Conservation (phyloP, 352 stramenopile species). For the Globisporangium viniferum region DNA sequence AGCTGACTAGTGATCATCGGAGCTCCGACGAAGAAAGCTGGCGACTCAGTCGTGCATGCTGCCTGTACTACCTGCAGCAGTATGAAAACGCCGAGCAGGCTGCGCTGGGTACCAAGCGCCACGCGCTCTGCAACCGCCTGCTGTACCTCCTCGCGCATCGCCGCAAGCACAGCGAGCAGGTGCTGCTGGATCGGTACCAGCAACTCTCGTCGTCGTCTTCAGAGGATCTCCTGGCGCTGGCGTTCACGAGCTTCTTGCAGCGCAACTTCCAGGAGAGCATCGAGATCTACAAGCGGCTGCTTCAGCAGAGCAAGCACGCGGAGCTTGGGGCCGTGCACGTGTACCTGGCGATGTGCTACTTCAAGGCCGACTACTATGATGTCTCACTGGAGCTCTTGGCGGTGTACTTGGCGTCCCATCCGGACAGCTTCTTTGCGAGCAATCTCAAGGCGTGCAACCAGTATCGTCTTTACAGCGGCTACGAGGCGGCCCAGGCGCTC, state of each 20-base stretch:
- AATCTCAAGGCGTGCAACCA: constrained; percentile 70
- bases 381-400: constrained; percentile 58
- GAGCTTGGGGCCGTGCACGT: constrained; percentile 43
- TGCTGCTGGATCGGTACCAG: constrained; percentile 82
- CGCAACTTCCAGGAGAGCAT: constrained; percentile 62
- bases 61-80: constrained; percentile 46
- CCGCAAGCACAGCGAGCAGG: constrained; percentile 56
- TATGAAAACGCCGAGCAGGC: constrained; percentile 50
- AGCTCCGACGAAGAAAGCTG: constrained; percentile 30
- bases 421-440: constrained; percentile 58
- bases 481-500: constrained; percentile 75
- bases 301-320: constrained; percentile 27
- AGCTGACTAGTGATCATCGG: background rate
- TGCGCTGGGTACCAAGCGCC: constrained; percentile 37
- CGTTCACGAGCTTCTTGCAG: constrained; percentile 39
- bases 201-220: constrained; percentile 29
- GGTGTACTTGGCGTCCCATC: constrained; percentile 47
- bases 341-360: constrained; percentile 79
- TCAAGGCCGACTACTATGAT: constrained; percentile 68
- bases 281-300: constrained; percentile 70
- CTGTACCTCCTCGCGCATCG: constrained; percentile 44
- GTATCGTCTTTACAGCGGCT: constrained; percentile 53
- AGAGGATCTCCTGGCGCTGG: constrained; percentile 43
- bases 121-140: constrained; percentile 48
- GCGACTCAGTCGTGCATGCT: constrained; percentile 51